A percentile compares a stretch with the other conserved stretches of the same genome.
These are phyloP conservation scores for Candolleomyces aberdarensis DNA, from an alignment of 768 basidiomycete genomes.

Conservation along the genomic window DNA sequence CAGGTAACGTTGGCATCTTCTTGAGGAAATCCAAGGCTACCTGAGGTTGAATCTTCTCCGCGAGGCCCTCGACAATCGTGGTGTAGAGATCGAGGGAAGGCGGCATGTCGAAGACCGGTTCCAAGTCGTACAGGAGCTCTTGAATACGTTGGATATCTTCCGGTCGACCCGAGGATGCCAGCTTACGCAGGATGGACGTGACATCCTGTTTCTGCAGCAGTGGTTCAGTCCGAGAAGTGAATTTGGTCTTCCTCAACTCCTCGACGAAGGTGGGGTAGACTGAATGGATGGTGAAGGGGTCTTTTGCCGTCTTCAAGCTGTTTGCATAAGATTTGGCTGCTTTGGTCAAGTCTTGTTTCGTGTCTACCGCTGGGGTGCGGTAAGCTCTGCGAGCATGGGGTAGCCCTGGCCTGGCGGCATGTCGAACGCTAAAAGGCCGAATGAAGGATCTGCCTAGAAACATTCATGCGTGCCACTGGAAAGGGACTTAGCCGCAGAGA, in stretches of 20 bases:
- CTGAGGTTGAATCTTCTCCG: conserved; percentile 39
- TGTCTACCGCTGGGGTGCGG: not conserved
- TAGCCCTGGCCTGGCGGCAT: conserved; percentile 13
- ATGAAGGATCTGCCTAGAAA: conserved; percentile 45
- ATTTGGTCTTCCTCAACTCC: conserved; percentile 18
- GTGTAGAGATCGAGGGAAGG: conserved; percentile 47
- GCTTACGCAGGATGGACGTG: conserved; percentile 36
- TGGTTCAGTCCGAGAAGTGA: not conserved
- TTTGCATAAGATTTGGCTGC: conserved; percentile 13
- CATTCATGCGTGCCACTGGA: conserved; percentile 55
- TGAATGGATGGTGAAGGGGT: conserved; percentile 30
- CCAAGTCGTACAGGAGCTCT: conserved; percentile 49
- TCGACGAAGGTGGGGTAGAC: conserved; percentile 32
- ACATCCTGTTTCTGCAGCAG: conserved; percentile 27
- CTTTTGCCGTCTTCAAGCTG: conserved; percentile 21
- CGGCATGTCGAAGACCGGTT: conserved; percentile 41
- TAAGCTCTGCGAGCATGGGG: conserved; percentile 13
- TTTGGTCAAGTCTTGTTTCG: not conserved
- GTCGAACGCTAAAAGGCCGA: conserved; percentile 28
- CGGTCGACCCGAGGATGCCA: conserved; percentile 50
- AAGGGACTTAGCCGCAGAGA: conserved; percentile 16
- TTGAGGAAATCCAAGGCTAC: conserved; percentile 49
- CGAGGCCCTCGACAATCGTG: conserved; percentile 46
- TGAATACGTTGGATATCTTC: conserved; percentile 54
- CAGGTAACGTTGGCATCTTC: conserved; percentile 50